Evolutionary conservation across 2,329 filamentous ascomycete genomes (phyloP).

Genomic region (Dothideomycetidae sp.): DNA sequence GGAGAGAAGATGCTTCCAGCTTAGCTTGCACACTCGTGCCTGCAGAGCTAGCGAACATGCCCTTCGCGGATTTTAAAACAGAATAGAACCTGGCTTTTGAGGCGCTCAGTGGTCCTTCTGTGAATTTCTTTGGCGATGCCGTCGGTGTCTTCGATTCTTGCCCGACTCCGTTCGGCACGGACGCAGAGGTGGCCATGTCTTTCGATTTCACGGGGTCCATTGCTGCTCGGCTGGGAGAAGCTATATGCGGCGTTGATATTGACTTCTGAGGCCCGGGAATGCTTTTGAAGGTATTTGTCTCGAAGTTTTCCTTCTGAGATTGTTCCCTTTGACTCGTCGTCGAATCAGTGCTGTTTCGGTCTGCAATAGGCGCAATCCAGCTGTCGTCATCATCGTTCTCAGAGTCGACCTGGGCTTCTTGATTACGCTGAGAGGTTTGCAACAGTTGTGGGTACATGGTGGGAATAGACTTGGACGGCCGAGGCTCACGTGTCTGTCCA

Average conservation of each 20-base stretch:
- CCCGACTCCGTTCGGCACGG: constrained; percentile 23
- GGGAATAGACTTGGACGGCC: constrained; percentile 27
- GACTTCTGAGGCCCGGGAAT: constrained; percentile 21
- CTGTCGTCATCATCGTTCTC: constrained; percentile 37
- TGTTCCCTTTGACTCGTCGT: not conserved
- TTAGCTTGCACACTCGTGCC: constrained; percentile 44
- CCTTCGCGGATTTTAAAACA: constrained; percentile 75
- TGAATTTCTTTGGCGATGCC: constrained; percentile 43
- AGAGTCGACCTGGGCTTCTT: constrained; percentile 6
- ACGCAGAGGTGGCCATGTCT: constrained; percentile 42
- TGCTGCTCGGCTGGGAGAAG: constrained; percentile 32
- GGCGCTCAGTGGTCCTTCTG: constrained; percentile 72
- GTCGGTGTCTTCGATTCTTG: constrained; percentile 40
- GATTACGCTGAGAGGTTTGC: constrained; percentile 1
- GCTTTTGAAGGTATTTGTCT: constrained; percentile 6
- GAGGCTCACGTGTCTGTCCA: constrained; percentile 38
- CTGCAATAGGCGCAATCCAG: constrained; percentile 41
- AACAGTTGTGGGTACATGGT: constrained; percentile 24
- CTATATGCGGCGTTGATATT: constrained; percentile 22
- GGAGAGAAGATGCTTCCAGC: constrained; percentile 37
- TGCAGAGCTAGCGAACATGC: constrained; percentile 64
- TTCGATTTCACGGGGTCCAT: constrained; percentile 27
- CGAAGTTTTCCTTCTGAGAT: constrained; percentile 3
- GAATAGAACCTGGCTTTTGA: constrained; percentile 89
- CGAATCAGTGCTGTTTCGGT: constrained; percentile 12